These are phyloP conservation scores for Candida maris DNA, from an alignment of 805 yeast genomes.

Conservation along the genomic window DNA sequence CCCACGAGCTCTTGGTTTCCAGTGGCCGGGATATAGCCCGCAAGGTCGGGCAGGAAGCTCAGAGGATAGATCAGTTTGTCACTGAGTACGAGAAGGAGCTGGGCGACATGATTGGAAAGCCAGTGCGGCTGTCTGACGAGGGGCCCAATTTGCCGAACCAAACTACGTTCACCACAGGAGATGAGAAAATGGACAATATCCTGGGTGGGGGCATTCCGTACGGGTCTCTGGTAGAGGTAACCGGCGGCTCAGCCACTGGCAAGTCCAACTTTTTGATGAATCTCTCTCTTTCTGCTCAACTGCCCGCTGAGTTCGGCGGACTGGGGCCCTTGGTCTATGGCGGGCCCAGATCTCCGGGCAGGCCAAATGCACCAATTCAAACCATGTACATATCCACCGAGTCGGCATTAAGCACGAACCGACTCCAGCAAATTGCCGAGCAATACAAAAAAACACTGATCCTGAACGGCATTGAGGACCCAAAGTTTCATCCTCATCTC, in stretches of 20 bases:
- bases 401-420: conserved; percentile 59
- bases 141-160: background rate
- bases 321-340: conserved; percentile 31
- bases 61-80: conserved; percentile 27
- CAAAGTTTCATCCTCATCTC: conserved; percentile 30
- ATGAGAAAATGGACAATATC: conserved; percentile 42
- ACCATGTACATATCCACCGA: conserved; percentile 82
- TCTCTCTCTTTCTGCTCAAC: conserved; percentile 55
- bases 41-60: conserved; percentile 30
- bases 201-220: conserved; percentile 51
- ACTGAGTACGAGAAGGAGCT: conserved; percentile 12
- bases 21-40: conserved; percentile 33
- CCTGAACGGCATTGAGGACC: conserved; percentile 33
- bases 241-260: conserved; percentile 83
- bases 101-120: background rate
- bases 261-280: conserved; percentile 79
- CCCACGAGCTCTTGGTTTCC: conserved; percentile 40
- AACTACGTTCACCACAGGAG: conserved; percentile 49
- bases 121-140: conserved; percentile 2
- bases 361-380: conserved; percentile 25
- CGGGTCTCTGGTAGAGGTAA: conserved; percentile 64
- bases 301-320: conserved; percentile 46
- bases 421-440: conserved; percentile 48
- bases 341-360: conserved; percentile 1
- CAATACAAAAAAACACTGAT: conserved; percentile 29